These are phyloP conservation scores for Sporisorium exsertum DNA, from an alignment of 1,284 basidiomycete species.

Conservation along the genomic window DNA sequence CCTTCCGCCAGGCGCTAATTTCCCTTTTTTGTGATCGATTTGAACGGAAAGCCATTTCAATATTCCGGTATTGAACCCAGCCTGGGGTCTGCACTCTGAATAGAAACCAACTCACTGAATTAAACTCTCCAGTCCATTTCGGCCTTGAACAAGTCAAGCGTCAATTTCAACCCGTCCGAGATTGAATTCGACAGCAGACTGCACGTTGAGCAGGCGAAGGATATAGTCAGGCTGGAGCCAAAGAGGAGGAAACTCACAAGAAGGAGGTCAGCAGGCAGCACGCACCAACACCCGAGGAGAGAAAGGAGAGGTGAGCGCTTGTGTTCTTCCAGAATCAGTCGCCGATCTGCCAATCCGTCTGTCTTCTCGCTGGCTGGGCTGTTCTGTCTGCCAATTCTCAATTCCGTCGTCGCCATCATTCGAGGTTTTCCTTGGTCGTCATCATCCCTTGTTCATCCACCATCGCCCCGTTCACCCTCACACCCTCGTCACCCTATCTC, in stretches of 20 bases:
- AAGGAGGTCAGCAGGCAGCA: neutral
- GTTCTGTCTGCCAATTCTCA: neutral
- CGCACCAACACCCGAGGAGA: neutral
- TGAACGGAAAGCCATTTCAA: neutral
- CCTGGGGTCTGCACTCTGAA: neutral
- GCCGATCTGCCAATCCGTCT: neutral
- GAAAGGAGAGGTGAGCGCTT: neutral
- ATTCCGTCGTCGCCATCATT: conserved; percentile 26
- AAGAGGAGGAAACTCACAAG: neutral
- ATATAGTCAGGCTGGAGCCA: neutral
- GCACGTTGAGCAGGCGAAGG: neutral
- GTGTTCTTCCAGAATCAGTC: conserved; percentile 5
- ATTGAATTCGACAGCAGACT: neutral
- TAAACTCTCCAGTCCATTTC: neutral
- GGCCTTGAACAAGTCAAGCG: neutral
- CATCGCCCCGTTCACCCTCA: conserved; percentile 14
- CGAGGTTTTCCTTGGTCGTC: conserved; percentile 2
- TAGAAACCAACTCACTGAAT: neutral
- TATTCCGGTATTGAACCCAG: neutral
- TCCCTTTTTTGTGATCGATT: conserved; percentile 41
- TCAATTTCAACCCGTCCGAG: neutral
- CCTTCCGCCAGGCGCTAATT: too few species aligned
- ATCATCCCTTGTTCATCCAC: conserved; percentile 11
- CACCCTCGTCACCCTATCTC: conserved; percentile 20
- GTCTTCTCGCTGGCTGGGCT: neutral